phyloP scores from a whole-genome alignment of 176 grass and related monocot genomes.

The sorghum (Sorghum bicolor) region DNA sequence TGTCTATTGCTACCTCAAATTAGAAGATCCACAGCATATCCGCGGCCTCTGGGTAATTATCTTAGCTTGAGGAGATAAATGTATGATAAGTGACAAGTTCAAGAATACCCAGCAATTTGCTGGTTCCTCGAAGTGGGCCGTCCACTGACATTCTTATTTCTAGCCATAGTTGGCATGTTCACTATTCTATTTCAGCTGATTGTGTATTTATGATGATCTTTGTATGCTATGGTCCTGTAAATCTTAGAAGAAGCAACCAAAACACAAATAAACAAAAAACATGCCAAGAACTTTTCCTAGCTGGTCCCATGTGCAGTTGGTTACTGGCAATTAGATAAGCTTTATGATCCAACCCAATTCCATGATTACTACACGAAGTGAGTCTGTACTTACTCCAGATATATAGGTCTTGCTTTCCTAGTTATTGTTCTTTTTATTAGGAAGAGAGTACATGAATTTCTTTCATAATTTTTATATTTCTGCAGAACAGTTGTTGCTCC shows the following conservation, averaged over 20 bases:
- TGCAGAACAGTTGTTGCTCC: conserved; percentile 96
- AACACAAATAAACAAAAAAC: not conserved
- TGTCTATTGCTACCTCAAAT: not conserved
- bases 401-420: conserved; percentile 10
- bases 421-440: not conserved
- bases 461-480: conserved; percentile 29
- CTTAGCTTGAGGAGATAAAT: not conserved
- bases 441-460: not conserved
- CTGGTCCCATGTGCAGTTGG: not conserved
- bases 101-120: not conserved
- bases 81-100: not conserved
- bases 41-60: not conserved
- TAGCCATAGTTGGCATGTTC: not conserved
- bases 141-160: not conserved
- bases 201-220: not conserved
- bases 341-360: not conserved
- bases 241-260: not conserved
- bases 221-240: not conserved
- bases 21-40: not conserved
- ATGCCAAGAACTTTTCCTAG: not conserved
- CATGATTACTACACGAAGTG: not conserved
- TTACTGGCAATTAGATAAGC: not conserved
- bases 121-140: not conserved
- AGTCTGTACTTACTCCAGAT: not conserved
- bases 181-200: not conserved